Base-by-base conservation (phyloP, 768 basidiomycete species). In the Naganishia friedmannii region DNA sequence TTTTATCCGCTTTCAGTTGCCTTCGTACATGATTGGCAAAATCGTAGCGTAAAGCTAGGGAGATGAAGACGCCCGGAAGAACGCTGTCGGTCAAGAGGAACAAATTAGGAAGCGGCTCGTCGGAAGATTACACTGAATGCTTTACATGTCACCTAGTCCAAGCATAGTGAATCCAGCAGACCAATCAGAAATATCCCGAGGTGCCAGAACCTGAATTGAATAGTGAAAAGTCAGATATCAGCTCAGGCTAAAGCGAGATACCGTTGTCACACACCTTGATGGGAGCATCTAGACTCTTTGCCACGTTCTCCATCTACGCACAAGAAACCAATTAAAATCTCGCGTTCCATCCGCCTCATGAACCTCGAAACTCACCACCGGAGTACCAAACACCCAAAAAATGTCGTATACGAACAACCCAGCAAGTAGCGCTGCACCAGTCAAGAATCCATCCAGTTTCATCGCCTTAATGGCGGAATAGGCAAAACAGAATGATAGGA, bases 341-440 rank as follows among this genome's bases (percentile, higher is more conserved):
- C 5, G n/a, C 31, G 28, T 15, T 63, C 26, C 46, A 39, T 26
- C 29, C 34, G 34, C 89, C 78, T 79, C 90, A 90, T 6, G 39
- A 42, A 8, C 42, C 7, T 34, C 21, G 23, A 51, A 34, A 63
- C 60, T 63, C 42, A 63, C 60, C 81, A 92, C 90, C 76, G 68
- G 51, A 17, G 70, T 69, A 29, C 72, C 72, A 48, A 72, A 56
- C 67, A 79, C 80, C 91, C 91, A 96, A 86, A 89, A 95, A 48
- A 96, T 86, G 78, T 98, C 95, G 78, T 98, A 98, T 51, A 96
- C 55, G 82, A 97, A 92, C 28, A 99, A 83, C 5, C 91, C 93
- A 2, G 86, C 85, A 6, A 99, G 84, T 3, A 97, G 85, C 70
- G 92, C 86, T 48, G 85, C 85, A 8, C 93, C 95, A 19, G 95